These are phyloP conservation scores for Candida awuae DNA, from an alignment of 805 yeast genomes.

Conservation along the genomic window DNA sequence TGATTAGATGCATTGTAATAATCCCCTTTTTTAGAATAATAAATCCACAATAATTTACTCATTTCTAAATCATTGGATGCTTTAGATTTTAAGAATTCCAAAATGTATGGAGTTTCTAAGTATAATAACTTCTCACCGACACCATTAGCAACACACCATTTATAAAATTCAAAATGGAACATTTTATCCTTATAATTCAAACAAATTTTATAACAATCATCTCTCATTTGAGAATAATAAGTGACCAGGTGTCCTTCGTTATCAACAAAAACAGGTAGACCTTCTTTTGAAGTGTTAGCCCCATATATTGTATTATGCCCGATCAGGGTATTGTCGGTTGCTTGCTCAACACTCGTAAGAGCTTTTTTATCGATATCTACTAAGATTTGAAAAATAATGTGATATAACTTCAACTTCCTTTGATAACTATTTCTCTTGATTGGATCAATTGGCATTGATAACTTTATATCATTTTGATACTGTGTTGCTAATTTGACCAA, in stretches of 20 bases:
- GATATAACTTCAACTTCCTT: slow-evolving; percentile 54
- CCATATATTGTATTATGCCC: slow-evolving; percentile 10
- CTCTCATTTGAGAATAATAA: slow-evolving; percentile 53
- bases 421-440: slow-evolving; percentile 43
- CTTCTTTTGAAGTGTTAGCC: slow-evolving; percentile 1
- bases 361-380: slow-evolving; percentile 63
- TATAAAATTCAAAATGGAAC: slow-evolving; percentile 89
- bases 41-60: slow-evolving; percentile 82
- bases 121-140: slow-evolving; percentile 69
- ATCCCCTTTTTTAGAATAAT: slow-evolving; percentile 73
- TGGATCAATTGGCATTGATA: slow-evolving; percentile 32
- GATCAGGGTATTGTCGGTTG: slow-evolving; percentile 14
- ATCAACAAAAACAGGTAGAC: slow-evolving; percentile 20
- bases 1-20: slow-evolving; percentile 81
- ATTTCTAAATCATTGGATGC: slow-evolving; percentile 57
- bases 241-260: slow-evolving; percentile 32
- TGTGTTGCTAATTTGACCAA: slow-evolving; percentile 51
- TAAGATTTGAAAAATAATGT: slow-evolving; percentile 66
- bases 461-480: slow-evolving; percentile 36
- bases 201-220: slow-evolving; percentile 65
- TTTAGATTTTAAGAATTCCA: slow-evolving; percentile 66
- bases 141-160: slow-evolving; percentile 81
- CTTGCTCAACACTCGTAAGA: slow-evolving; percentile 32
- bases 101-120: slow-evolving; percentile 72
- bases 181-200: slow-evolving; percentile 67